Evolutionary conservation across 768 basidiomycete genomes (phyloP).

Genomic region (Leucogyrophana mollusca): DNA sequence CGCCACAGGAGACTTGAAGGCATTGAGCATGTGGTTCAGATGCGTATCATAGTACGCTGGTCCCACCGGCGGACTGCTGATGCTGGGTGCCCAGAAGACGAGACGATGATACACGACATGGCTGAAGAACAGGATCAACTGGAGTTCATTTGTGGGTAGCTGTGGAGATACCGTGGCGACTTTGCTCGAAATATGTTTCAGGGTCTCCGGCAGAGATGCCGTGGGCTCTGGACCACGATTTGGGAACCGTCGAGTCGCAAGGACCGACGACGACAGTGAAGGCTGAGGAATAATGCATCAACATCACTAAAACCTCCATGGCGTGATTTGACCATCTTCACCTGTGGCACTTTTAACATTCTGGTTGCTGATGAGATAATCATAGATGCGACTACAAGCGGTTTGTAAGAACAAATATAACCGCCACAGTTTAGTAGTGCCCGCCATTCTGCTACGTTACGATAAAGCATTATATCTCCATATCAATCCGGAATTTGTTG

Average conservation of each 20-base stretch:
- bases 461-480: too few species aligned
- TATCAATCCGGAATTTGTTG: too few species aligned
- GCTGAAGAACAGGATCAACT: conserved; percentile 21
- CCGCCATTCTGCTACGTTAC: too few species aligned
- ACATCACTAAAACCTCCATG: too few species aligned
- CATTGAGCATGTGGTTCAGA: conserved; percentile 35
- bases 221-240: conserved; percentile 38
- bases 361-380: too few species aligned
- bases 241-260: conserved; percentile 34
- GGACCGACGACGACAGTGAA: conserved; percentile 23
- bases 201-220: conserved; percentile 32
- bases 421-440: too few species aligned
- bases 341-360: too few species aligned
- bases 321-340: too few species aligned
- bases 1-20: conserved; percentile 24
- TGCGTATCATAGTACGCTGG: conserved; percentile 42
- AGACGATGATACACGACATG: conserved; percentile 59
- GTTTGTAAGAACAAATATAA: too few species aligned
- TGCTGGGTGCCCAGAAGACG: conserved; percentile 63
- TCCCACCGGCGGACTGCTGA: conserved; percentile 36
- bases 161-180: conserved; percentile 46
- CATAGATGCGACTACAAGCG: too few species aligned
- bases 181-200: conserved; percentile 50
- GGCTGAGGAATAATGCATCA: conserved; percentile 31
- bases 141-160: conserved; percentile 8